Evolutionary conservation across 768 basidiomycete genomes (phyloP), one percentile per base, ranked within the genome.

Genomic region (Trametes cubensis): DNA sequence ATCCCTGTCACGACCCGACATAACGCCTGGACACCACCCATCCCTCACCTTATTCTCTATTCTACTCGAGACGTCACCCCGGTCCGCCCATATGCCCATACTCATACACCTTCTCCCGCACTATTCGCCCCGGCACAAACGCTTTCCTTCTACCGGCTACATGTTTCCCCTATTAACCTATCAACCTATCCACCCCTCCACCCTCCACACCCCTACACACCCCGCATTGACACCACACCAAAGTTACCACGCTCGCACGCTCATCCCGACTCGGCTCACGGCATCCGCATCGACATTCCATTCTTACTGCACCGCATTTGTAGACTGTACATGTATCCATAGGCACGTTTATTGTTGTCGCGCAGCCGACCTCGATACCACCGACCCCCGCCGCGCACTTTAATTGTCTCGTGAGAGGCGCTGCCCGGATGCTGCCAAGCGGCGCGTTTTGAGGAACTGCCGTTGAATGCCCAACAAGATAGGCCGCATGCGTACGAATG

Each of bases 291-390:
- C 34, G 21, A 26, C 47, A 57, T 47, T n/a, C 55, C 46, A 49
- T 38, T 42, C 52, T 25, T 41, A 25, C 53, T 10, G 28, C 50
- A 60, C 34, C 50, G 44, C 58, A 60, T 53, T n/a, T 60, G 58
- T 60, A 60, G 58, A 60, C 42, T 44, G 38, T 50, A 53, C 46
- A 45, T 60, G 58, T 60, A 60, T 52, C 58, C 50, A 34, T 60
- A 60, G 50, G n/a, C 50, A 52, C 26, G 17, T 21, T 53, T 60
- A 60, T 60, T 60, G 58, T 60, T 59, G 50, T 52, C 50, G 58
- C 58, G 50, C 41, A 14, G 46, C 14, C 47, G 42, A 18, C 58
- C 26, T 34, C n/a, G 40, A 51, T 51, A 42, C 50, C 34, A 57
- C 34, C 42, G 49, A 40, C 45, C 39, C 40, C 21, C 34, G 20